Evolutionary conservation across 2,329 filamentous ascomycete genomes (phyloP), one percentile per base, ranked within the genome.

Genomic region (Phoma sp.): DNA sequence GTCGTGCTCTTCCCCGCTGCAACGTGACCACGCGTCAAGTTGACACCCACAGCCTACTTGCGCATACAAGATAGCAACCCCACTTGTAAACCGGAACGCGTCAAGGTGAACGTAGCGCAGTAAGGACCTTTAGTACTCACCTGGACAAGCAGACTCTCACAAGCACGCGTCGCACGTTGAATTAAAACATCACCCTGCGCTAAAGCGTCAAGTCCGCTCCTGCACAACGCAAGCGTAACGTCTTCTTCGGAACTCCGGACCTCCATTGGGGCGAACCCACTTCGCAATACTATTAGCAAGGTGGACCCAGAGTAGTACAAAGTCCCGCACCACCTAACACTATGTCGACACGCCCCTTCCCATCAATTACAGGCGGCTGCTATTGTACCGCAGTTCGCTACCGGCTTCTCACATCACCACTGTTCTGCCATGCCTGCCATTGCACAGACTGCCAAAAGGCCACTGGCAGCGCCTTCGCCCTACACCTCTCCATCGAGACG

Each of bases 361-460:
- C 71, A n/a, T 48, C 62, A 6, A 54, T 73, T n/a, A 60, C 59
- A 17, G 71, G 71, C 21, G 53, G 65, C 23, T 73, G 69, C 53
- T 45, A 56, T 32, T 73, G 71, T 49, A 54, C 46, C n/a, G 34
- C 39, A 2, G 48, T 67, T 23, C 59, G 62, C 6, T 73, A 68
- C 33, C 64, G 68, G 1, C 53, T 73, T 4, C 59, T 68, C 21
- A 66, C 60, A 1, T 58, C 67, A 0, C 71, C 71, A 1, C 56
- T 73, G 20, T 72, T 62, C 58, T 67, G 61, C 49, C 62, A 64
- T 40, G 68, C 68, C 14, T 73, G 71, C 56, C 68, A 73, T 54
- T 73, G 71, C 21, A 26, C 48, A 2, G 64, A 68, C 42, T 73
- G 71, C 48, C 67, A 72, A 33, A 66, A 65, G 18, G 23, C 38